These are phyloP conservation scores for Sphagnurus paluster DNA, from an alignment of 1,284 basidiomycete species.

Conservation along the genomic window DNA sequence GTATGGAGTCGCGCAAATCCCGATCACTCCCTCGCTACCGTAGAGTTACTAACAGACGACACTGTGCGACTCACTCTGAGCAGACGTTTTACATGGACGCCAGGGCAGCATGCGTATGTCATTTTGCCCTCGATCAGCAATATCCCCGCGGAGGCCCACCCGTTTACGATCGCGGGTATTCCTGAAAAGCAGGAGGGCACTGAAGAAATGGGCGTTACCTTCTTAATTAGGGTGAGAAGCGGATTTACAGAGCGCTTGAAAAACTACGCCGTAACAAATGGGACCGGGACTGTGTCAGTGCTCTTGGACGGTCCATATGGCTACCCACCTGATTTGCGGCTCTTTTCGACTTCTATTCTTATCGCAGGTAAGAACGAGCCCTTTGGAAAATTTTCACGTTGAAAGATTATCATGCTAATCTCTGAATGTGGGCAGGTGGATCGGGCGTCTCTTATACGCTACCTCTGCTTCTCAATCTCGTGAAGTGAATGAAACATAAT, in stretches of 20 bases:
- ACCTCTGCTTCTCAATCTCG: slow-evolving; percentile 29
- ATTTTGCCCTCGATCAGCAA: slow-evolving; percentile 31
- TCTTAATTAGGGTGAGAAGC: slow-evolving; percentile 29
- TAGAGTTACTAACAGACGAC: slow-evolving; percentile 33
- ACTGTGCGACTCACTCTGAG: slow-evolving; percentile 31
- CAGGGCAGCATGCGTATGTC: slow-evolving; percentile 36
- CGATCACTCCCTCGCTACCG: slow-evolving; percentile 21
- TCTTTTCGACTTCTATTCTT: slow-evolving; percentile 31
- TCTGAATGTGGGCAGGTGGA: slow-evolving; percentile 23
- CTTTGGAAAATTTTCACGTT: no score
- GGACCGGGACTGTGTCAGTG: slow-evolving; percentile 25
- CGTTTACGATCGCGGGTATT: slow-evolving; percentile 35
- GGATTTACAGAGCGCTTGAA: slow-evolving; percentile 31
- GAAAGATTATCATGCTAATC: neutral
- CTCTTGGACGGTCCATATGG: slow-evolving; percentile 37
- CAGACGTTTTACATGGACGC: slow-evolving; percentile 27
- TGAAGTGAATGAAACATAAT: no score
- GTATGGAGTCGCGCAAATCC: slow-evolving; percentile 21
- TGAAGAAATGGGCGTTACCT: slow-evolving; percentile 25
- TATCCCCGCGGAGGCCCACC: slow-evolving; percentile 35
- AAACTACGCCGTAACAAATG: slow-evolving; percentile 23
- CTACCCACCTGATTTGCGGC: slow-evolving; percentile 31
- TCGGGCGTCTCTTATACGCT: slow-evolving; percentile 37
- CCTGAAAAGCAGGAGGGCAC: slow-evolving; percentile 16
- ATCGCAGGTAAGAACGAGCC: slow-evolving; percentile 33